Percentiles rank a stretch among this genome's conserved stretches.
phyloP scores from a whole-genome alignment of 2,329 filamentous ascomycete species.

The Apiospora marii region DNA sequence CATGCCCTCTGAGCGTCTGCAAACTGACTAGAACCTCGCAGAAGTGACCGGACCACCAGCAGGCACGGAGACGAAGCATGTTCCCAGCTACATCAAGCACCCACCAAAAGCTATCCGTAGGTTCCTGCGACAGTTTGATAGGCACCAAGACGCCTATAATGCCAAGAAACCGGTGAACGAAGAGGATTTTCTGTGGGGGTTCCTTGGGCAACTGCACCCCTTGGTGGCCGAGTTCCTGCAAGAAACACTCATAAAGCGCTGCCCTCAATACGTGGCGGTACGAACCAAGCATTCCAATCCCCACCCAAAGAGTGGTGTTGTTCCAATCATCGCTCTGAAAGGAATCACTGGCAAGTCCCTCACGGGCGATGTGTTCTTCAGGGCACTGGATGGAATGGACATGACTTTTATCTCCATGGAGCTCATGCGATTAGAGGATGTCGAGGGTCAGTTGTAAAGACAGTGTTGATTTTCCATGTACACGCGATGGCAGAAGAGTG shows the following conservation, averaged over 20 bases:
- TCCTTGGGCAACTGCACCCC: not conserved
- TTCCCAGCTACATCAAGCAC: not conserved
- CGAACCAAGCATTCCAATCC: not conserved
- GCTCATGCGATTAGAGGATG: not conserved
- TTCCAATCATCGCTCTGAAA: not conserved
- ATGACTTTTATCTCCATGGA: not conserved
- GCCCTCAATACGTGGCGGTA: not conserved
- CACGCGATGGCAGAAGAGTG: not conserved
- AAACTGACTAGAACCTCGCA: not conserved
- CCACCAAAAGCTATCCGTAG: not conserved
- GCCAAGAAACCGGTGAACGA: not conserved
- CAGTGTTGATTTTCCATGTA: not conserved
- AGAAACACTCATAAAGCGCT: not conserved
- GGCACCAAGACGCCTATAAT: not conserved
- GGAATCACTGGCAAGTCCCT: not conserved
- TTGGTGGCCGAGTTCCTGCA: slow-evolving; percentile 5
- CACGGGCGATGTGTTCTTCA: not conserved
- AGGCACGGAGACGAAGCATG: not conserved
- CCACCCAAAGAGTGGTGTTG: not conserved
- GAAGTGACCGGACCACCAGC: not conserved
- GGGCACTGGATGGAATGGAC: not conserved
- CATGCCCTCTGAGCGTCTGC: not conserved
- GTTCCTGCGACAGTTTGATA: not conserved
- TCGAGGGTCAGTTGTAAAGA: not conserved
- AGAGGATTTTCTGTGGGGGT: slow-evolving; percentile 6